Conservation (phyloP, 1,139 yeast species). For the Taphrina communis region DNA sequence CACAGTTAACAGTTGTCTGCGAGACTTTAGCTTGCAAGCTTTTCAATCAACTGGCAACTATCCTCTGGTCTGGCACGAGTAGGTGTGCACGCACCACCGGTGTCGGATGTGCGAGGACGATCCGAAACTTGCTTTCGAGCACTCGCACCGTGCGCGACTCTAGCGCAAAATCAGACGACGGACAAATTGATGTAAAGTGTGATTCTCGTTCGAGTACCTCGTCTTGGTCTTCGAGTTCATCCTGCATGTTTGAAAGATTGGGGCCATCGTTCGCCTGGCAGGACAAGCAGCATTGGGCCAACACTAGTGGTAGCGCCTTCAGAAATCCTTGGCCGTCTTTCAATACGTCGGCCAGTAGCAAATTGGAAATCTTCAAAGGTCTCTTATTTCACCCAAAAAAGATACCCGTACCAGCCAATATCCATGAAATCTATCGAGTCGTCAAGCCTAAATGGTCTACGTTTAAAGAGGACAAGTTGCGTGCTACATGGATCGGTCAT, state of each 20-base stretch:
- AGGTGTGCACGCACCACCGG: constrained; percentile 9
- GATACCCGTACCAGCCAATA: constrained; percentile 30
- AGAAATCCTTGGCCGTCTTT: constrained; percentile 38
- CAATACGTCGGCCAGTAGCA: constrained; percentile 8
- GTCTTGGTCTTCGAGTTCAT: constrained; percentile 12
- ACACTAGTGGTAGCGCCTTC: not conserved
- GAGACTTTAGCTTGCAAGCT: not conserved
- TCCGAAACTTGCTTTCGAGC: constrained; percentile 12
- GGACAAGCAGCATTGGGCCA: constrained; percentile 3
- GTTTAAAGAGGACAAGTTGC: constrained; percentile 9
- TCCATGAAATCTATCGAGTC: constrained; percentile 32
- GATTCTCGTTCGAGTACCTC: not conserved
- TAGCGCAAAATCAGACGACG: not conserved
- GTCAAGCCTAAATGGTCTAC: constrained; percentile 24
- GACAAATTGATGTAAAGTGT: constrained; percentile 2
- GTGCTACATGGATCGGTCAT: constrained; percentile 46
- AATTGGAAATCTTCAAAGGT: constrained; percentile 20
- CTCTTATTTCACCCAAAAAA: constrained; percentile 24
- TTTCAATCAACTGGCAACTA: constrained; percentile 6
- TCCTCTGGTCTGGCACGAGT: not conserved
- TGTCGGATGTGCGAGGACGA: constrained; percentile 2
- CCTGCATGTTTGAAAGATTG: constrained; percentile 21
- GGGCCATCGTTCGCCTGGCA: not conserved
- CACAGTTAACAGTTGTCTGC: not conserved
- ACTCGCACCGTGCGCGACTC: constrained; percentile 1